Evolutionary conservation across 441 rosid genomes (phyloP), one percentile per base, ranked within the genome.

Genomic region (Populus hybrid): DNA sequence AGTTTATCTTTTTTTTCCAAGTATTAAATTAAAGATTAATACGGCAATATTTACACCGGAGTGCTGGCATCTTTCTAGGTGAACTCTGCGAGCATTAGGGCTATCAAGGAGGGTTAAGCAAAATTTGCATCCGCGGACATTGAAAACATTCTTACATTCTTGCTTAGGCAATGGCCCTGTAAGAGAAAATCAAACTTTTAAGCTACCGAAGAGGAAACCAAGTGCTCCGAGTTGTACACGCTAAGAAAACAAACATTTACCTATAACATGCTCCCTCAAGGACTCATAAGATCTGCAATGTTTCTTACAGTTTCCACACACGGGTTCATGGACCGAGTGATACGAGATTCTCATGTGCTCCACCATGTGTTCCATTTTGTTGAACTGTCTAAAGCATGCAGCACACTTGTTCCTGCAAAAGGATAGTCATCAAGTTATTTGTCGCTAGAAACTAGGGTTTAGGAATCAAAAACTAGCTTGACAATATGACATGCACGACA

Each of bases 221-320:
- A 54, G 61, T 54, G n/a, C 61, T 54, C 61, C 21, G n/a, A 16
- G n/a, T 54, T 0, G 3, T 18, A 54, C 8, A 6, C 61, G 61
- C 8, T 54, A 16, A 16, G 4, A 3, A 28, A 12, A 14, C 6
- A 46, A 59, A 42, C 8, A 21, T 24, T 30, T 82, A 94, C 98
- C 99, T 34, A 89, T 93, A 69, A 93, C 92, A 83, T 95, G 99
- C 77, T 95, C 99, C 65, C 99, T 87, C 24, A 95, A 90, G 70
- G 99, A 93, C 73, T 95, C 99, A 78, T 92, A 93, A 67, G 95
- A 95, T 76, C 95, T 84, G 89, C 97, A 93, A 73, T 90, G 99
- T 85, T 93, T 95, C 84, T 78, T 85, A 73, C 99, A 95, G 73
- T 90, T 76, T 30, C 92, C 92, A 67, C 99, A 95, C 40, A 83